phyloP scores from a whole-genome alignment of 441 rosid species.

The Metrosideros polymorpha region DNA sequence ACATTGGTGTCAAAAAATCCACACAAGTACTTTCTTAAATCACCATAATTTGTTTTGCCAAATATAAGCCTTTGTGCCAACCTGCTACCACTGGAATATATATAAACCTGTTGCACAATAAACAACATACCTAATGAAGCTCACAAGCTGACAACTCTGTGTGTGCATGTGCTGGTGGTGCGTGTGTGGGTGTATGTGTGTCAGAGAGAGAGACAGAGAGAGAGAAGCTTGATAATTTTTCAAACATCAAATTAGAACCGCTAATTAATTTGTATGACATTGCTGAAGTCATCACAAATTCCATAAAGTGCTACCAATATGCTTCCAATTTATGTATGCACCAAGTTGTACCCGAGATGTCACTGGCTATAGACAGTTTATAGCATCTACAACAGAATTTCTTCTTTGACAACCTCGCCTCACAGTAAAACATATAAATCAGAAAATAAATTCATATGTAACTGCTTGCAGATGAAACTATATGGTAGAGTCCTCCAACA shows the following conservation, averaged over 20 bases:
- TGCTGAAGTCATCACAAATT: not conserved
- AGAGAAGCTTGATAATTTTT: not conserved
- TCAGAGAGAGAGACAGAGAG: not conserved
- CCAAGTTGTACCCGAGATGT: not conserved
- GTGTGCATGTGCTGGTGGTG: not conserved
- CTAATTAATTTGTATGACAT: not conserved
- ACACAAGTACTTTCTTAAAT: conserved; percentile 16
- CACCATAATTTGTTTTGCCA: conserved; percentile 16
- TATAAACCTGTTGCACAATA: conserved; percentile 11
- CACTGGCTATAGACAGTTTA: not conserved
- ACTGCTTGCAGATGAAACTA: not conserved
- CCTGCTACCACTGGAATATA: conserved; percentile 16
- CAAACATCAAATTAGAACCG: not conserved
- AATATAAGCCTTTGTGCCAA: conserved; percentile 14
- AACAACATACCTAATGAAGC: not conserved
- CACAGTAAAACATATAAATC: not conserved
- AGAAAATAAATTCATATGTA: not conserved
- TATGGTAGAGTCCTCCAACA: not conserved
- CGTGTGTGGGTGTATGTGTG: not conserved
- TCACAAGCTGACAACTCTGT: not conserved
- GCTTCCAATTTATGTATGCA: not conserved
- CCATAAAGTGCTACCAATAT: not conserved
- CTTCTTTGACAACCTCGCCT: not conserved
- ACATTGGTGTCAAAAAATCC: conserved; percentile 18
- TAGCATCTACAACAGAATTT: not conserved